phyloP scores from a whole-genome alignment of 805 yeast species.

The Pichia cabralensis region DNA sequence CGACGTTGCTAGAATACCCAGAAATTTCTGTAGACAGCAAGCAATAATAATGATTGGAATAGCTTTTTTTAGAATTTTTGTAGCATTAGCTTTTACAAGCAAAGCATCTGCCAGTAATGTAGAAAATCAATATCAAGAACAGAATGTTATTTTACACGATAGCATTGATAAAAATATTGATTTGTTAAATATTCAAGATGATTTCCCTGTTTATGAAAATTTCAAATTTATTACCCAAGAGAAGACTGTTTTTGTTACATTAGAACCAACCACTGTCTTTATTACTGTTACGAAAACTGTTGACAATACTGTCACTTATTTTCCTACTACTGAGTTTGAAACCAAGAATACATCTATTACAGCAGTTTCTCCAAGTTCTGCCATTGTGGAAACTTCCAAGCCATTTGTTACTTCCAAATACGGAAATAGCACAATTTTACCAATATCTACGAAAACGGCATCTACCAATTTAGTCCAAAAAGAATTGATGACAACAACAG shows the following conservation, averaged over 20 bases:
- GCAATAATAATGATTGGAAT: too few species aligned
- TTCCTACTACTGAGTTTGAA: too few species aligned
- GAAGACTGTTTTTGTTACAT: constrained; percentile 17
- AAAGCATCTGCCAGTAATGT: neutral
- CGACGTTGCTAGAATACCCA: too few species aligned
- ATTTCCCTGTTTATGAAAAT: constrained; percentile 1
- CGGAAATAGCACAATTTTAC: too few species aligned
- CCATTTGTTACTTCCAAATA: too few species aligned
- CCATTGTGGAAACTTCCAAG: too few species aligned
- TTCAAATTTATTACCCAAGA: constrained; percentile 1
- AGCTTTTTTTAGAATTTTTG: neutral
- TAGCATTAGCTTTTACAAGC: neutral
- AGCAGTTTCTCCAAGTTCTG: neutral
- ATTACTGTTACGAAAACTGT: constrained; percentile 19
- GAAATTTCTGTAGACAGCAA: too few species aligned
- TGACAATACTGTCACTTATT: neutral
- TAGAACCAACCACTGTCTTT: constrained; percentile 17
- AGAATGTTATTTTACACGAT: neutral
- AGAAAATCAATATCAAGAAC: neutral
- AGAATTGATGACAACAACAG: too few species aligned
- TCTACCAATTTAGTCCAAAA: neutral
- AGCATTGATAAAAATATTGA: constrained; percentile 1
- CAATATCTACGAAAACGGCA: neutral
- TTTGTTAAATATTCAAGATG: constrained; percentile 4
- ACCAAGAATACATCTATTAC: neutral